These are phyloP conservation scores for Tolypocladium paradoxum DNA, from an alignment of 2,329 filamentous ascomycete genomes.

Conservation along the genomic window DNA sequence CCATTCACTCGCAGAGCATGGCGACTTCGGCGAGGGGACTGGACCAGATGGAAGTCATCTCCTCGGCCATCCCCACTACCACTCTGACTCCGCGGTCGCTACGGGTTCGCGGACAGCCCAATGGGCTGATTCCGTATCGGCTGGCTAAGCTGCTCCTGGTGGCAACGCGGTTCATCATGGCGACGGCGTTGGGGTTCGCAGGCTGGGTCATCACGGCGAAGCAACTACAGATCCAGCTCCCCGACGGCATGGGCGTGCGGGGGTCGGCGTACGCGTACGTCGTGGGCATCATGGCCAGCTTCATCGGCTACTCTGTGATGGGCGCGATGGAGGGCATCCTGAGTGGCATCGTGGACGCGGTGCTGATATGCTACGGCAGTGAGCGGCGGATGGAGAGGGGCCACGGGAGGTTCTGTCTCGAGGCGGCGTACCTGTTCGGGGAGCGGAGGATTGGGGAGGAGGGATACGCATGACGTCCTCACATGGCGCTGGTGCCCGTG, in stretches of 20 bases:
- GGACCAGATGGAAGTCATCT: slow-evolving; percentile 72
- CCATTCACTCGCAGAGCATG: slow-evolving; percentile 83
- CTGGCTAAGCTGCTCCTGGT: slow-evolving; percentile 87
- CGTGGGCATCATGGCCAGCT: slow-evolving; percentile 81
- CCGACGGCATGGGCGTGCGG: slow-evolving; percentile 42
- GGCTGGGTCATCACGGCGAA: slow-evolving; percentile 94
- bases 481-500: background rate
- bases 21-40: slow-evolving; percentile 67
- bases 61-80: slow-evolving; percentile 61
- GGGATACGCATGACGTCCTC: slow-evolving; percentile 4
- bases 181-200: slow-evolving; percentile 78
- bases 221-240: slow-evolving; percentile 54
- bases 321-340: slow-evolving; percentile 85
- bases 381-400: slow-evolving; percentile 62
- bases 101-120: slow-evolving; percentile 27
- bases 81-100: slow-evolving; percentile 50
- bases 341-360: slow-evolving; percentile 76
- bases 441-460: slow-evolving; percentile 31
- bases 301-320: slow-evolving; percentile 89
- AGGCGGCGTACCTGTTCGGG: slow-evolving; percentile 82
- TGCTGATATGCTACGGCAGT: slow-evolving; percentile 89
- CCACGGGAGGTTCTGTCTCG: slow-evolving; percentile 74
- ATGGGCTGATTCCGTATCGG: slow-evolving; percentile 70
- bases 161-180: slow-evolving; percentile 84
- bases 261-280: slow-evolving; percentile 93